Conservation (phyloP, 257 asterid species). For the Rehmannia glutinosa region DNA sequence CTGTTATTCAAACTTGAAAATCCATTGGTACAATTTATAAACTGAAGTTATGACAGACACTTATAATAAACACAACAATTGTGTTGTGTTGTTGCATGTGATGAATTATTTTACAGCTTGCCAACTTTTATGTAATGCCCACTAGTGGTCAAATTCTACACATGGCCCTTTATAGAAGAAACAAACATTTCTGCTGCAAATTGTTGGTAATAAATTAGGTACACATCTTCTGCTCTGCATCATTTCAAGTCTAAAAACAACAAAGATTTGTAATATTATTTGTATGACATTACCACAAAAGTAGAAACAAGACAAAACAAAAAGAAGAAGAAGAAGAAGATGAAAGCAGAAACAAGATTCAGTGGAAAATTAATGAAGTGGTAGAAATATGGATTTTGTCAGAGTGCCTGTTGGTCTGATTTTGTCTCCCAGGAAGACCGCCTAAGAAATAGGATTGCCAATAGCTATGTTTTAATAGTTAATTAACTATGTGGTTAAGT, state of each 20-base stretch:
- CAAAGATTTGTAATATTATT: slow-evolving; percentile 6
- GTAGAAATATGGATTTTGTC: slow-evolving; percentile 17
- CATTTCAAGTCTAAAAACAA: slow-evolving; percentile 11
- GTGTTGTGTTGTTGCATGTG: slow-evolving; percentile 6
- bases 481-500: slow-evolving; percentile 9
- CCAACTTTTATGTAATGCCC: background rate
- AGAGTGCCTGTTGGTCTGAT: slow-evolving; percentile 29
- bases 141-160: slow-evolving; percentile 7
- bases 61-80: background rate
- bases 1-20: no score
- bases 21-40: background rate
- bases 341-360: background rate
- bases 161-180: slow-evolving; percentile 4
- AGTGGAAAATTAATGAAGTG: slow-evolving; percentile 15
- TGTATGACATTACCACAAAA: background rate
- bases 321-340: slow-evolving; percentile 10
- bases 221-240: no score
- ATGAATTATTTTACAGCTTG: slow-evolving; percentile 1
- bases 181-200: slow-evolving; percentile 4
- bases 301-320: slow-evolving; percentile 17
- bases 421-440: slow-evolving; percentile 25
- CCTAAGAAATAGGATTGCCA: slow-evolving; percentile 22
- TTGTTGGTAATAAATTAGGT: slow-evolving; percentile 6
- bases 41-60: slow-evolving; percentile 9
- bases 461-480: slow-evolving; percentile 1